Evolutionary conservation across 2,329 filamentous ascomycete species (phyloP), one percentile per base, ranked within the genome.

Genomic region (Domatiomyces catenatus): DNA sequence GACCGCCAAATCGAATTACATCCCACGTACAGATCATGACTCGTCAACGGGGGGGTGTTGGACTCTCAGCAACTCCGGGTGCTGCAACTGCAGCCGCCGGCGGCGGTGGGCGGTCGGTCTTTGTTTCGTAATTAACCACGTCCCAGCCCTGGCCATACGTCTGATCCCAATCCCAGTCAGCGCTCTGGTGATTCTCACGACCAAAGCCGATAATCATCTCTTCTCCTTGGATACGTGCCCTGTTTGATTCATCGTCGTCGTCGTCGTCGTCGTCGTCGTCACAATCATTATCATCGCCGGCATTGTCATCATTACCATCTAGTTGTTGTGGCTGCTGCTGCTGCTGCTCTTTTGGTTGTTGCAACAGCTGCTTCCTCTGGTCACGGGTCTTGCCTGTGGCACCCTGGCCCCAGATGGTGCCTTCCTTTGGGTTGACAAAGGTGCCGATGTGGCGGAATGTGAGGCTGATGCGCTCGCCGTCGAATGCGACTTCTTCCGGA

Each of bases 401-500:
- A 2, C 92, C 92, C 66, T 95, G 89, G 12, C 92, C 92, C 90
- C 89, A 96, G 50, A 98, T 94, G 2, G 69, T 68, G 26, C 71
- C 71, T 42, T 76, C 73, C n/a, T 78, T 71, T 3, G 72, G 69
- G 58, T 83, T 73, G 44, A 94, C 67, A 62, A 87, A 96, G 0
- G 92, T 98, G 1, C 81, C 87, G 56, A 98, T 95, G 20, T 79
- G 75, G 44, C 92, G 77, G 64, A 98, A 96, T 0, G 92, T 98
- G 36, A 98, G 73, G 46, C 86, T 93, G 63, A 98, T 94, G 46
- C 92, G 83, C 46, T 81, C 80, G 5, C 88, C 84, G 5, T 71
- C 71, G 60, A 78, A 87, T 0, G 84, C 83, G 42, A 80, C 75
- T 64, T 96, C 90, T 5, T 77, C 76, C 0, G 71, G 58, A 0